These are phyloP conservation scores for Westerdykella sp. DNA, from an alignment of 2,329 filamentous ascomycete genomes.

Conservation along the genomic window DNA sequence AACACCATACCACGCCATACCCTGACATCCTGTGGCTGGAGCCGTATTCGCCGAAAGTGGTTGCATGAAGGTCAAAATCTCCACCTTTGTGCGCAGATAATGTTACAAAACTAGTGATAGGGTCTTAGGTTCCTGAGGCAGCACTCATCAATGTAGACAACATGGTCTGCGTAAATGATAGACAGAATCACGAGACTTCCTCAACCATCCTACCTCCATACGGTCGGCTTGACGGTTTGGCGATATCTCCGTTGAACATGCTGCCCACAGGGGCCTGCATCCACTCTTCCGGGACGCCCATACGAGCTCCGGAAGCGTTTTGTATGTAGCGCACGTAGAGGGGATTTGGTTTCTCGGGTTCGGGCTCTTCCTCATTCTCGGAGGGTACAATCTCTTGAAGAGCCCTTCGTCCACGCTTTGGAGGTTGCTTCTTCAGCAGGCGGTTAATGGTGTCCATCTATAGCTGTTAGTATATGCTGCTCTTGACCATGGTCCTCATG, in stretches of 20 bases:
- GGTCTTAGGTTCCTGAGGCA: no score
- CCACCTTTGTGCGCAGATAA: no score
- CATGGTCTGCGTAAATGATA: no score
- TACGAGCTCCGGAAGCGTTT: slow-evolving; percentile 52
- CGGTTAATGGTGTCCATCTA: slow-evolving; percentile 91
- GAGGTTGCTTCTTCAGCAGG: slow-evolving; percentile 76
- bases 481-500: not conserved
- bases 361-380: slow-evolving; percentile 43
- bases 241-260: slow-evolving; percentile 45
- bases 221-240: slow-evolving; percentile 17
- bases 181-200: slow-evolving; percentile 24
- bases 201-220: slow-evolving; percentile 34
- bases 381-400: slow-evolving; percentile 43
- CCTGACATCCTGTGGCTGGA: no score
- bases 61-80: no score
- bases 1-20: no score
- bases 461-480: slow-evolving; percentile 9
- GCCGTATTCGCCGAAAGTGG: no score
- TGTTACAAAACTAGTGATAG: no score
- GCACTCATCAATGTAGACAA: no score
- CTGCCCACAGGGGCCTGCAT: slow-evolving; percentile 56
- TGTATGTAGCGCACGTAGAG: slow-evolving; percentile 66
- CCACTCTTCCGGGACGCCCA: slow-evolving; percentile 65
- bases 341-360: slow-evolving; percentile 50
- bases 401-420: slow-evolving; percentile 55